phyloP scores from a whole-genome alignment of 2,329 filamentous ascomycete genomes.

The Penicillium sp. region DNA sequence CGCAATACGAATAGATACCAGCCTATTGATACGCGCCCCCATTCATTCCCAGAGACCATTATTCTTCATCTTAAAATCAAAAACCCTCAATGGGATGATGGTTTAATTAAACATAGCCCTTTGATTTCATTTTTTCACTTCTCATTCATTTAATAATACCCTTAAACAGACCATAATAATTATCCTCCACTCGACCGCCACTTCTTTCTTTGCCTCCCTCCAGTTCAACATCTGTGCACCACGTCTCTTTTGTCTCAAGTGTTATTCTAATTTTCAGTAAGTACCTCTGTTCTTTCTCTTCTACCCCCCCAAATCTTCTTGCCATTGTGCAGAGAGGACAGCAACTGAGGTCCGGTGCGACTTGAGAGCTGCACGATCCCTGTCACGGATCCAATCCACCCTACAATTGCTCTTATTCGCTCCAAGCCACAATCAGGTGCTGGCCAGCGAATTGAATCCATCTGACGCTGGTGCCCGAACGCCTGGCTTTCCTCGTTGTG shows the following conservation, averaged over 20 bases:
- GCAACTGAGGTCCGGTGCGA: slow-evolving; percentile 26
- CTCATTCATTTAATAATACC: neutral
- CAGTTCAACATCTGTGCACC: slow-evolving; percentile 1
- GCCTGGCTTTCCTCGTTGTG: slow-evolving; percentile 30
- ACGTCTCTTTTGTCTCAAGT: neutral
- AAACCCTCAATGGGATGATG: slow-evolving; percentile 1
- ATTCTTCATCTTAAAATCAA: neutral
- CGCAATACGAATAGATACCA: slow-evolving; percentile 4
- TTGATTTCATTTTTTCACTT: neutral
- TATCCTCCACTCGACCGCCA: neutral
- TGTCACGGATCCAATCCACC: slow-evolving; percentile 31
- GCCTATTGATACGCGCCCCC: slow-evolving; percentile 5
- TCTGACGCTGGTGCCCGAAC: slow-evolving; percentile 37
- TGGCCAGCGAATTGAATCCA: slow-evolving; percentile 30
- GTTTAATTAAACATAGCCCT: neutral
- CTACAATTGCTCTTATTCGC: slow-evolving; percentile 27
- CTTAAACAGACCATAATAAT: neutral
- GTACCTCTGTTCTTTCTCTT: slow-evolving; percentile 9
- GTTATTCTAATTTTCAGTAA: slow-evolving; percentile 11
- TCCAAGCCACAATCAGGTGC: slow-evolving; percentile 29
- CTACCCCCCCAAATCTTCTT: neutral
- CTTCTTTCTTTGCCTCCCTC: neutral
- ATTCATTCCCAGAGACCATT: neutral
- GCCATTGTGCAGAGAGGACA: neutral
- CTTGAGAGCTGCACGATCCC: slow-evolving; percentile 32